phyloP scores from a whole-genome alignment of 2,329 filamentous ascomycete genomes.

The Amauroascus verrucosus region DNA sequence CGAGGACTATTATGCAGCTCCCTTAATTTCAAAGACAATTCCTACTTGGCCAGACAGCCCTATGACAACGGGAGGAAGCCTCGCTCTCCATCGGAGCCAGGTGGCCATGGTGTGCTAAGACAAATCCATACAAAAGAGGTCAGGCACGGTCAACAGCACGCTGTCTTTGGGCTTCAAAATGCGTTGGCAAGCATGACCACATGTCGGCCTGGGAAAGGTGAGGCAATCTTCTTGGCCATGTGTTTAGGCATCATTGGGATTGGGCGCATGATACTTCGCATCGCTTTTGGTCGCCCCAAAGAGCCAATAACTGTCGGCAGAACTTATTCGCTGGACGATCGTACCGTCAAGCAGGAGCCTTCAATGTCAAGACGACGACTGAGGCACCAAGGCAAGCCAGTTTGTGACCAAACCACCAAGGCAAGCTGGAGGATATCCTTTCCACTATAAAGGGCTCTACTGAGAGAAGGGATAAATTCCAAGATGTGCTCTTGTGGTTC shows the following conservation, averaged over 20 bases:
- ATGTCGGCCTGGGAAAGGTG: conserved; percentile 4
- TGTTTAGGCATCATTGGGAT: conserved; percentile 9
- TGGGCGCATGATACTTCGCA: background rate
- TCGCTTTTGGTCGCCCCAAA: background rate
- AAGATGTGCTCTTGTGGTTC: no score
- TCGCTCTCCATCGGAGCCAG: background rate
- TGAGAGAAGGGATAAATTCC: no score
- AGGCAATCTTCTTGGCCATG: conserved; percentile 7
- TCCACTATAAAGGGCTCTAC: no score
- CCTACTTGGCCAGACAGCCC: background rate
- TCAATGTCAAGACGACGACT: background rate
- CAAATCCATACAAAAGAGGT: background rate
- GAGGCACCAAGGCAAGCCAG: background rate
- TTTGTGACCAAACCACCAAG: background rate
- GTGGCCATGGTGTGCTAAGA: background rate
- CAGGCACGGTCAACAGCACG: background rate
- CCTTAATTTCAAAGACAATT: background rate
- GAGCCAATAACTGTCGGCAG: background rate
- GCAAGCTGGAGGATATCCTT: no score
- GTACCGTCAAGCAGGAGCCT: background rate
- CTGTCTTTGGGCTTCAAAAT: background rate
- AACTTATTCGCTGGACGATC: background rate
- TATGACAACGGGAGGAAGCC: background rate
- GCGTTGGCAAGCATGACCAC: conserved; percentile 5
- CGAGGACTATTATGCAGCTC: background rate